Base-by-base conservation (phyloP, 108 stramenopile genomes). In the Nitzschia sp. region DNA sequence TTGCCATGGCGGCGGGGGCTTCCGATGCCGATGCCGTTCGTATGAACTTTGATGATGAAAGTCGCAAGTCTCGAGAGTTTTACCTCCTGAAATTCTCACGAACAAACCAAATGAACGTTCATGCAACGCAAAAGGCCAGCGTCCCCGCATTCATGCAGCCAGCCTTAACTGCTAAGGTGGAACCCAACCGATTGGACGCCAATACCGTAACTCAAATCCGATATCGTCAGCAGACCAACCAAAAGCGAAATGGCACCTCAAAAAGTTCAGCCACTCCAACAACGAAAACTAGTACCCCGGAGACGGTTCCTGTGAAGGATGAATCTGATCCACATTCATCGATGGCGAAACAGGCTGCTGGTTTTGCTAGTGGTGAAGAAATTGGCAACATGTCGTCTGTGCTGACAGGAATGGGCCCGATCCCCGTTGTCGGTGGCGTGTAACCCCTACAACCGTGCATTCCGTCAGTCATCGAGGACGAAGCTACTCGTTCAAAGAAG, bases 11-110 rank as follows among this genome's bases (percentile, higher is more conserved):
- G 8, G 84, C 92, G 20, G 92, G 85, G 34, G 82, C 85, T 29
- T 80, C 83, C 25, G 92, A 93, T 72, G 89, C 82, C 10, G 92
- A 93, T 54, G 89, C 89, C 0, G 89, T 93, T 14, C 39, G 60
- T 10, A 80, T 67, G 10, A 83, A 87, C 75, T 93, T 93, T 67
- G 77, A 87, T 41, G 74, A 86, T 57, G 81, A 77, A 29, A 83
- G 75, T 57, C 81, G 88, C 15, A 86, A 86, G 39, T 79, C 88
- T 8, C 59, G 91, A 24, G 91, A 92, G 50, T 92, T 88, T 65
- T 92, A 85, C 37, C 62, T 92, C 21, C 72, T 92, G 60, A 88
- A 92, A 65, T 86, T 89, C 63, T 82, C 72, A 1, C 62, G 71
- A 52, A 51, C 73, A 3, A 53, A 80, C 41, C 44, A 46, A 41